phyloP scores from a whole-genome alignment of 1,284 basidiomycete genomes.

The Ceratorhiza oryzae-sativae region DNA sequence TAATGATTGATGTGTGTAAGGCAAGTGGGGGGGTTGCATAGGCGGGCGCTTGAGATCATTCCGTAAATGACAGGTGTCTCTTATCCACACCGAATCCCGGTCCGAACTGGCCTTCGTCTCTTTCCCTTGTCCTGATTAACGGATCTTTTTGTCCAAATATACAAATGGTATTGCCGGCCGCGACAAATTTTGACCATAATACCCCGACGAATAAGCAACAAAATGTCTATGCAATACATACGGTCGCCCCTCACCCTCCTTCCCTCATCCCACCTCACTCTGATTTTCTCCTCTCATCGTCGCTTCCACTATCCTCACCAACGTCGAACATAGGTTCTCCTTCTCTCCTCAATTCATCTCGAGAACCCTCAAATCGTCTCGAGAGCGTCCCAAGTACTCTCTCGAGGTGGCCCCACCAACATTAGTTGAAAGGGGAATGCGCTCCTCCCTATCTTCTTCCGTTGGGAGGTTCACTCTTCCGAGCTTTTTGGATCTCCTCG shows the following conservation, averaged over 20 bases:
- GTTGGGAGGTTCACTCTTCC: slow-evolving; percentile 33
- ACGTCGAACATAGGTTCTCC: slow-evolving; percentile 56
- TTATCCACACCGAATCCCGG: too few species aligned
- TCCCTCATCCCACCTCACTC: slow-evolving; percentile 23
- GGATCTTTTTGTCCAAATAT: too few species aligned
- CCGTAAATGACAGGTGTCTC: too few species aligned
- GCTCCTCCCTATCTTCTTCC: slow-evolving; percentile 48
- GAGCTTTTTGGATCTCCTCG: slow-evolving; percentile 55
- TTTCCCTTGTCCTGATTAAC: too few species aligned
- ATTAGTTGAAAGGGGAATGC: slow-evolving; percentile 54
- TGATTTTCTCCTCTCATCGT: slow-evolving; percentile 49
- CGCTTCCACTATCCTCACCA: slow-evolving; percentile 56
- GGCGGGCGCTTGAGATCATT: too few species aligned
- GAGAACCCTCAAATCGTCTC: slow-evolving; percentile 50
- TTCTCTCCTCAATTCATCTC: slow-evolving; percentile 51
- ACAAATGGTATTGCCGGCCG: slow-evolving; percentile 1
- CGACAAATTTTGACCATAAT: slow-evolving; percentile 1
- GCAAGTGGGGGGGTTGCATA: too few species aligned
- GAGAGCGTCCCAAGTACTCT: slow-evolving; percentile 29
- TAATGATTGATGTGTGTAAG: neutral
- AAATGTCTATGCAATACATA: slow-evolving; percentile 32
- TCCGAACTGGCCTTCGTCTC: too few species aligned
- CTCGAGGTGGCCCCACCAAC: slow-evolving; percentile 37
- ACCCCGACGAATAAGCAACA: slow-evolving; percentile 8
- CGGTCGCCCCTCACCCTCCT: too few species aligned